Conservation (phyloP, 2,329 filamentous ascomycete genomes). For the Daldinia eschscholtzii region DNA sequence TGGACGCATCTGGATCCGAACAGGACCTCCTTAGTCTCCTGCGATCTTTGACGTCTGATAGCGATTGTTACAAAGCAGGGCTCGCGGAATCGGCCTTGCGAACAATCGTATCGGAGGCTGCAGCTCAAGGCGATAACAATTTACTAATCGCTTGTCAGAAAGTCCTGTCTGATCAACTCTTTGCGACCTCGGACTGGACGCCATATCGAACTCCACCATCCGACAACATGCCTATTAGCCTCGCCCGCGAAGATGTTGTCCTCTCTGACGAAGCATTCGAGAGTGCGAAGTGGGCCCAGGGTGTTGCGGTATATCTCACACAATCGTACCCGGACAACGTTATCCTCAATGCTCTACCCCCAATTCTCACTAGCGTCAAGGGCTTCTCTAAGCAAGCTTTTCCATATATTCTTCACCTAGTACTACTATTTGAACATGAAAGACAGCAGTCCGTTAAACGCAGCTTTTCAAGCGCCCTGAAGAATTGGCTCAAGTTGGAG, state of each 20-base stretch:
- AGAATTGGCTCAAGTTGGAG: conserved; percentile 70
- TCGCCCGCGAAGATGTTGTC: conserved; percentile 49
- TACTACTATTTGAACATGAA: conserved; percentile 77
- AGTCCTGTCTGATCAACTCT: conserved; percentile 65
- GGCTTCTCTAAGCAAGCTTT: conserved; percentile 80
- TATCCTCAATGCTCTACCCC: conserved; percentile 75
- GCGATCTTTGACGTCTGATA: conserved; percentile 70
- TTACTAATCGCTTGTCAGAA: conserved; percentile 65
- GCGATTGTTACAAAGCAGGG: conserved; percentile 67
- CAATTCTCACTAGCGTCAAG: conserved; percentile 73
- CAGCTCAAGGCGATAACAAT: conserved; percentile 60
- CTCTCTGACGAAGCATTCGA: conserved; percentile 59
- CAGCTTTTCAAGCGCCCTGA: conserved; percentile 74
- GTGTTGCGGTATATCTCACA: conserved; percentile 72
- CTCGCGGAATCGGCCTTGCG: conserved; percentile 72
- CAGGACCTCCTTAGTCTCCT: conserved; percentile 72
- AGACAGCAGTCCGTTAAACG: conserved; percentile 70
- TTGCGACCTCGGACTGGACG: conserved; percentile 68
- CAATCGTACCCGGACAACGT: conserved; percentile 71
- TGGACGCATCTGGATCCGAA: conserved; percentile 69
- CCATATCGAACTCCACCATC: conserved; percentile 68
- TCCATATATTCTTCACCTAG: conserved; percentile 86
- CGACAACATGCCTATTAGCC: conserved; percentile 56
- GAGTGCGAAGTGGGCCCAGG: conserved; percentile 69
- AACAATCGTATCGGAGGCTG: conserved; percentile 67